These are phyloP conservation scores for Aspergillus glaucus DNA, from an alignment of 2,329 filamentous ascomycete genomes.

Conservation along the genomic window DNA sequence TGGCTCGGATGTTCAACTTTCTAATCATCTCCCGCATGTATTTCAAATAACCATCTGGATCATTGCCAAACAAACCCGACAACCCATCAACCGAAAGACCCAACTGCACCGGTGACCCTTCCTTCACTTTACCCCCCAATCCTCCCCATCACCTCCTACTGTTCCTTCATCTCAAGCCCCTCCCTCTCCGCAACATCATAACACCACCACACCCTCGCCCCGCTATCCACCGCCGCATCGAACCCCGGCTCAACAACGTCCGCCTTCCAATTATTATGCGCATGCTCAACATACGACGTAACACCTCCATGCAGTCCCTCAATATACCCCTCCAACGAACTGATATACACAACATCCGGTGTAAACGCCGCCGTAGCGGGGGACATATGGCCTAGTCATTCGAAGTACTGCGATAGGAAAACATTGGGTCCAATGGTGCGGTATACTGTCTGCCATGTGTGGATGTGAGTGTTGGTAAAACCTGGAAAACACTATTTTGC, in stretches of 20 bases:
- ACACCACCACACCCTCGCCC: too few relatives aligned
- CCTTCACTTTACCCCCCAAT: not conserved
- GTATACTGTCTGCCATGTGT: conserved; percentile 52
- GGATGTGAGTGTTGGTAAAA: conserved; percentile 12
- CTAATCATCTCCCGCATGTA: too few relatives aligned
- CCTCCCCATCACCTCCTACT: not conserved
- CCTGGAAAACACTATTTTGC: not conserved
- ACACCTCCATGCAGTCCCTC: not conserved
- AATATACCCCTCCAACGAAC: not conserved
- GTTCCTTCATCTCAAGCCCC: not conserved
- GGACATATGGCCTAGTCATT: not conserved
- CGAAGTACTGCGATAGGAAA: conserved; percentile 45
- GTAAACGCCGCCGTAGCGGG: not conserved
- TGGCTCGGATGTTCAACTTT: too few relatives aligned
- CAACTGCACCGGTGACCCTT: not conserved
- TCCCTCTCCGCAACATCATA: too few relatives aligned
- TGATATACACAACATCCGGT: not conserved
- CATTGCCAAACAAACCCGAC: not conserved
- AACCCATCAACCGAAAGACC: not conserved
- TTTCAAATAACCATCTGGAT: too few relatives aligned
- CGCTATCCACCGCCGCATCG: too few relatives aligned
- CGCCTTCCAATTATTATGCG: not conserved
- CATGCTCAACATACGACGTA: not conserved
- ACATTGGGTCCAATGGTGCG: conserved; percentile 50
- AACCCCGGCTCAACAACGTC: not conserved